phyloP scores from a whole-genome alignment of 352 stramenopile species.

The Hyaloperonospora brassicae region DNA sequence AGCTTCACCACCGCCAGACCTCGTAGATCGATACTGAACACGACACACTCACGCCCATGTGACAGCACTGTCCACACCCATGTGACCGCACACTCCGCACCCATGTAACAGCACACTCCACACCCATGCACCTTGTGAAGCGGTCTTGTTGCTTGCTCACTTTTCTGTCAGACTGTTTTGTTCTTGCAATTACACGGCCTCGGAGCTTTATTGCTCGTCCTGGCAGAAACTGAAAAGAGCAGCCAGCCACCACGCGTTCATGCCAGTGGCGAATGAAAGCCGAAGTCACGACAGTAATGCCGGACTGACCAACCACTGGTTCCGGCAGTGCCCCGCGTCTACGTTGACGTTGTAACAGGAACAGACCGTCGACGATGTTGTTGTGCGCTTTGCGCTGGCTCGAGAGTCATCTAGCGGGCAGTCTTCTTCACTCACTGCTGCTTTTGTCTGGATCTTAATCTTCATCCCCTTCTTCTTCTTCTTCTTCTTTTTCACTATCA shows the following conservation, averaged over 20 bases:
- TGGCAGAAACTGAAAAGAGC: constrained; percentile 70
- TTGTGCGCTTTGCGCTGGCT: constrained; percentile 14
- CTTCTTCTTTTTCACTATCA: constrained; percentile 4
- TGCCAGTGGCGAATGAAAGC: constrained; percentile 54
- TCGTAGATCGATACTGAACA: constrained; percentile 80
- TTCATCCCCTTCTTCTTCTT: neutral
- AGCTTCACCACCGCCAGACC: constrained; percentile 50
- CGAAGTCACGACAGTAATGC: constrained; percentile 27
- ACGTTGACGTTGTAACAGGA: neutral
- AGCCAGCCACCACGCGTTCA: constrained; percentile 44
- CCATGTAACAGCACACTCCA: constrained; percentile 37
- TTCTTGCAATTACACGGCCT: constrained; percentile 65
- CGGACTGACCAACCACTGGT: neutral
- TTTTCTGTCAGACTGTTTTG: neutral
- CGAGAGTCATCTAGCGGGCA: constrained; percentile 16
- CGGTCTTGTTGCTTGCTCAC: neutral
- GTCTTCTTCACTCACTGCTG: constrained; percentile 6
- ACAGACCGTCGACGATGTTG: neutral
- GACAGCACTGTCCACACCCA: constrained; percentile 42
- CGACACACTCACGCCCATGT: constrained; percentile 56
- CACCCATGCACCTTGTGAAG: constrained; percentile 12
- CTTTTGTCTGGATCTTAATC: neutral
- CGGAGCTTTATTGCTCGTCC: constrained; percentile 67
- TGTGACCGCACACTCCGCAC: constrained; percentile 54
- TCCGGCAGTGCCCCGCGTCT: neutral